Percentiles rank a stretch among this genome's conserved stretches.
These are phyloP conservation scores for Alternaria sp. DNA, from an alignment of 2,329 filamentous ascomycete species.

Conservation along the genomic window DNA sequence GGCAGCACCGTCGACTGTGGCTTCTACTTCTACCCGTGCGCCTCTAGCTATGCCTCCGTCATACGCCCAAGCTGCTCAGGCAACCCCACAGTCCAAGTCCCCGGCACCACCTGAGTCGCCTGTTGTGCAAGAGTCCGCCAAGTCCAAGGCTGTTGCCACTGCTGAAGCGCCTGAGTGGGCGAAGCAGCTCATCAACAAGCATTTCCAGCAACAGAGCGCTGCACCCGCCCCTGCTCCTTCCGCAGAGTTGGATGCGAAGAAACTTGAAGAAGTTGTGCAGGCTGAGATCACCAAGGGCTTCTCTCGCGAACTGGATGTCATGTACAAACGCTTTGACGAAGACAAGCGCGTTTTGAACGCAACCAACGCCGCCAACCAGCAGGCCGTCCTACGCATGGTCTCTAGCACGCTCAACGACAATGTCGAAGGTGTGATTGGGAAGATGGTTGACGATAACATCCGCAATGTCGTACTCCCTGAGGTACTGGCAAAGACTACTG, in stretches of 20 bases:
- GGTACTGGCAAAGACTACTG: slow-evolving; percentile 71
- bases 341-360: slow-evolving; percentile 73
- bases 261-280: slow-evolving; percentile 59
- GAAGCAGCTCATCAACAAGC: slow-evolving; percentile 46
- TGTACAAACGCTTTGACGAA: slow-evolving; percentile 71
- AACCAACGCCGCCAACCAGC: slow-evolving; percentile 70
- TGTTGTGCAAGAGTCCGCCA: slow-evolving; percentile 25
- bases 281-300: slow-evolving; percentile 58
- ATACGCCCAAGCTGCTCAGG: slow-evolving; percentile 55
- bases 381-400: slow-evolving; percentile 72
- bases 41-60: slow-evolving; percentile 41
- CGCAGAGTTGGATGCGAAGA: slow-evolving; percentile 61
- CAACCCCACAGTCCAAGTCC: slow-evolving; percentile 40
- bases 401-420: slow-evolving; percentile 74
- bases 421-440: slow-evolving; percentile 76
- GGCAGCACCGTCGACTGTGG: slow-evolving; percentile 11
- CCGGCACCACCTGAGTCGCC: slow-evolving; percentile 36
- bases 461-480: slow-evolving; percentile 78
- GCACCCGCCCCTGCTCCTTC: slow-evolving; percentile 24
- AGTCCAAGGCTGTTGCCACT: slow-evolving; percentile 26
- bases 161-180: slow-evolving; percentile 50
- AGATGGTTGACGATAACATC: slow-evolving; percentile 79
- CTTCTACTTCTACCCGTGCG: slow-evolving; percentile 31
- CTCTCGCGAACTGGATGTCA: slow-evolving; percentile 60
- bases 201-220: slow-evolving; percentile 34